Evolutionary conservation across 352 stramenopile genomes (phyloP).

Genomic region (Phytophthora nicotianae): DNA sequence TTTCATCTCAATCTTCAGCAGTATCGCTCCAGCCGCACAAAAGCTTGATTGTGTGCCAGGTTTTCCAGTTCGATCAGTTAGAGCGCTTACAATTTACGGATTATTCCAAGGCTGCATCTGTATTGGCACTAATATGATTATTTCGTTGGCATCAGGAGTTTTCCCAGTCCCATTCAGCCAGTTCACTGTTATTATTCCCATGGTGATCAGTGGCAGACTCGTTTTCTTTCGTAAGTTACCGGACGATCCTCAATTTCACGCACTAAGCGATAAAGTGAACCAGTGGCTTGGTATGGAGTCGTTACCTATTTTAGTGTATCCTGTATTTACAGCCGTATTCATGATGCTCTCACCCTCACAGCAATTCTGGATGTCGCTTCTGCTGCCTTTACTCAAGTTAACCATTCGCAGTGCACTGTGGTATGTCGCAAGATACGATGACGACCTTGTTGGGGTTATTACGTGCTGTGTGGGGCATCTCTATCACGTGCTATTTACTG

Average conservation of each 20-base stretch:
- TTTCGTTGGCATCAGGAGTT: constrained; percentile 19
- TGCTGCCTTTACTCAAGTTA: constrained; percentile 47
- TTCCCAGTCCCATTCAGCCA: constrained; percentile 49
- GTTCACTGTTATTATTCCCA: constrained; percentile 25
- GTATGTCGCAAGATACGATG: constrained; percentile 26
- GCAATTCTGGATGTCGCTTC: constrained; percentile 40
- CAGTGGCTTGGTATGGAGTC: constrained; percentile 25
- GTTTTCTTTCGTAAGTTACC: constrained; percentile 23
- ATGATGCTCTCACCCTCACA: constrained; percentile 25
- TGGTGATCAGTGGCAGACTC: constrained; percentile 15
- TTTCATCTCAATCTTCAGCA: constrained; percentile 19
- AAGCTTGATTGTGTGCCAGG: constrained; percentile 39
- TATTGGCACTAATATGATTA: constrained; percentile 22
- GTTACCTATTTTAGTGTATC: constrained; percentile 41
- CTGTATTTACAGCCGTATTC: constrained; percentile 42
- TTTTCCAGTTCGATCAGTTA: constrained; percentile 19
- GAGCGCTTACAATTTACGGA: constrained; percentile 10
- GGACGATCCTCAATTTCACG: constrained; percentile 15
- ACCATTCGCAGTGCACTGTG: constrained; percentile 30
- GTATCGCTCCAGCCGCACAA: constrained; percentile 12
- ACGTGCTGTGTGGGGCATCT: constrained; percentile 38
- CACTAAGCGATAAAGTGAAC: constrained; percentile 32
- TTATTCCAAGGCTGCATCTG: constrained; percentile 23
- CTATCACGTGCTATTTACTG: constrained; percentile 54
- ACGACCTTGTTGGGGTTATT: constrained; percentile 38